Evolutionary conservation across 2,329 filamentous ascomycete species (phyloP).

Genomic region (Colletotrichum orbiculare): DNA sequence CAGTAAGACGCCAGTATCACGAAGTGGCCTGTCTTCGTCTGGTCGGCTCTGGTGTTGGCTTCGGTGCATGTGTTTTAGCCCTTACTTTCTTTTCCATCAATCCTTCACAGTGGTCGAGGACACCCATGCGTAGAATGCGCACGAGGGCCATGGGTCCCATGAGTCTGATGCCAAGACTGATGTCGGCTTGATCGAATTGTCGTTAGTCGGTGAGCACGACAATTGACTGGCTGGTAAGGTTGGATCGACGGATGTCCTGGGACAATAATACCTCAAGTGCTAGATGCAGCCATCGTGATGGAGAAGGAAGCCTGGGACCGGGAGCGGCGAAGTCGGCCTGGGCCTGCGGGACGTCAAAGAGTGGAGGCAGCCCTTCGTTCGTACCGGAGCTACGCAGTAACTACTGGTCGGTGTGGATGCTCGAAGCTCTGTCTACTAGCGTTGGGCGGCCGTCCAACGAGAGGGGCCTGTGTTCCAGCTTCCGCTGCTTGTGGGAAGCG

Average conservation of each 20-base stretch:
- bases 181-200: slow-evolving; percentile 14
- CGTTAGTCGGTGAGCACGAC: slow-evolving; percentile 1
- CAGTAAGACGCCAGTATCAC: neutral
- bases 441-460: neutral
- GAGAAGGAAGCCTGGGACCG: slow-evolving; percentile 10
- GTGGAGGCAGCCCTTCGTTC: slow-evolving; percentile 1
- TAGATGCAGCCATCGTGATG: slow-evolving; percentile 15
- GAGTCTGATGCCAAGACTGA: neutral
- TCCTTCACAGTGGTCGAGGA: neutral
- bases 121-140: too few species aligned
- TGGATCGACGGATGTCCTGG: neutral
- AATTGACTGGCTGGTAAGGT: neutral
- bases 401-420: slow-evolving; percentile 1
- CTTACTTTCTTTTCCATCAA: slow-evolving; percentile 9
- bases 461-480: slow-evolving; percentile 8
- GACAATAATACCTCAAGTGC: slow-evolving; percentile 16
- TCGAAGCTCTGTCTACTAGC: too few species aligned
- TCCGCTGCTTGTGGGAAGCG: neutral
- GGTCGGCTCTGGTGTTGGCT: too few species aligned
- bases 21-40: neutral
- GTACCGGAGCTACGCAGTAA: slow-evolving; percentile 8
- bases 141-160: too few species aligned
- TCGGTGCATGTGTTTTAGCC: neutral
- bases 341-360: slow-evolving; percentile 7
- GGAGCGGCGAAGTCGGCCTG: slow-evolving; percentile 6